A percentile compares a stretch with the other conserved stretches of the same genome.
Conservation (phyloP, 2,329 filamentous ascomycete genomes). For the Shiraia sp. region DNA sequence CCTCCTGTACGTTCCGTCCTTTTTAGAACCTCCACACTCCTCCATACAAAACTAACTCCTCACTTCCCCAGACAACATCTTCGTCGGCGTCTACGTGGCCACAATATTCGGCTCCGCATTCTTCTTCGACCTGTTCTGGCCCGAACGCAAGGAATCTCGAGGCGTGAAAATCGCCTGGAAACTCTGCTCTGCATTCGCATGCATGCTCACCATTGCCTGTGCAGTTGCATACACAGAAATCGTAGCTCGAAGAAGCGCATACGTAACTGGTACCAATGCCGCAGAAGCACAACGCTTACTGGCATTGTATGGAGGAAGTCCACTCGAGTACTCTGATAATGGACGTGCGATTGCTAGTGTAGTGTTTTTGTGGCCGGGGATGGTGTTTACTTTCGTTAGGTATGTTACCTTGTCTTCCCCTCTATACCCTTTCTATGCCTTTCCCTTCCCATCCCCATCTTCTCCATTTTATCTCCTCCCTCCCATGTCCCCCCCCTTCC, state of each 20-base stretch:
- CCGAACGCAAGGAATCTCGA: constrained; percentile 55
- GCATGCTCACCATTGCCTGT: constrained; percentile 52
- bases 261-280: constrained; percentile 49
- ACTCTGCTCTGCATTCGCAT: constrained; percentile 54
- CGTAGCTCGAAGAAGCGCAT: constrained; percentile 51
- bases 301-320: constrained; percentile 42
- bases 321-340: constrained; percentile 54
- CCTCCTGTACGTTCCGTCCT: constrained; percentile 41
- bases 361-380: constrained; percentile 59
- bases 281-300: constrained; percentile 38
- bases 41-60: no score
- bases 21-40: not conserved
- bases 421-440: no score
- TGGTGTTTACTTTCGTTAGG: constrained; percentile 54
- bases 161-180: constrained; percentile 60
- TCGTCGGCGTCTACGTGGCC: constrained; percentile 60
- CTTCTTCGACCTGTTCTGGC: constrained; percentile 67
- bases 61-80: constrained; percentile 53
- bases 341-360: constrained; percentile 55
- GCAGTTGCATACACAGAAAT: constrained; percentile 58
- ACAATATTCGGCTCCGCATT: constrained; percentile 63
- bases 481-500: not conserved
- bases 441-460: no score
- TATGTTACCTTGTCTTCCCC: constrained; percentile 17
- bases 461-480: no score